Conservation (phyloP, 2,329 filamentous ascomycete species). For the Pseudogymnoascus sp. region DNA sequence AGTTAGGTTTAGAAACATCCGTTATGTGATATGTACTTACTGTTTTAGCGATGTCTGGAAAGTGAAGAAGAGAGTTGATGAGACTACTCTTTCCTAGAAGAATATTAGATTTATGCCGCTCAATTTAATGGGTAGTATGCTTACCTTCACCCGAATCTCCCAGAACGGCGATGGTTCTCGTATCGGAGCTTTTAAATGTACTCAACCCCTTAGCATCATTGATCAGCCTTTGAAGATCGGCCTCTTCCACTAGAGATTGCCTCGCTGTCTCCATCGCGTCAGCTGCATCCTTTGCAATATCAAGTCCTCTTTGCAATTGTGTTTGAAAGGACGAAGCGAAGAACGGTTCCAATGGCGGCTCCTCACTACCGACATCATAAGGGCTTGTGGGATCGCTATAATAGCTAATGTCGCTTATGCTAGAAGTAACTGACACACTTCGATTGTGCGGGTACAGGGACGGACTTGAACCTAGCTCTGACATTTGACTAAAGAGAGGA, state of each 20-base stretch:
- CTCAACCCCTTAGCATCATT: conserved; percentile 14
- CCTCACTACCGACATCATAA: conserved; percentile 16
- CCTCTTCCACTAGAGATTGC: conserved; percentile 10
- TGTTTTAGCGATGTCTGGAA: conserved; percentile 25
- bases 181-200: conserved; percentile 17
- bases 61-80: conserved; percentile 32
- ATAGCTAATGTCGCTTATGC: conserved; percentile 10
- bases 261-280: conserved; percentile 11
- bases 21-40: conserved; percentile 13
- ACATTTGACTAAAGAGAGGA: background rate
- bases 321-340: conserved; percentile 15
- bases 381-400: conserved; percentile 9
- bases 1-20: background rate
- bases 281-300: conserved; percentile 15
- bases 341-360: conserved; percentile 16
- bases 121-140: background rate
- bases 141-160: background rate
- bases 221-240: conserved; percentile 14
- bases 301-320: conserved; percentile 13
- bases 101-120: conserved; percentile 10
- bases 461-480: conserved; percentile 13
- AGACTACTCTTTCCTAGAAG: conserved; percentile 28
- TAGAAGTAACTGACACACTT: conserved; percentile 15
- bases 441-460: conserved; percentile 9
- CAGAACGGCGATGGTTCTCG: conserved; percentile 17